Evolutionary conservation across 129 eudicot genomes (phyloP).

Genomic region (Pittosporum tobira): DNA sequence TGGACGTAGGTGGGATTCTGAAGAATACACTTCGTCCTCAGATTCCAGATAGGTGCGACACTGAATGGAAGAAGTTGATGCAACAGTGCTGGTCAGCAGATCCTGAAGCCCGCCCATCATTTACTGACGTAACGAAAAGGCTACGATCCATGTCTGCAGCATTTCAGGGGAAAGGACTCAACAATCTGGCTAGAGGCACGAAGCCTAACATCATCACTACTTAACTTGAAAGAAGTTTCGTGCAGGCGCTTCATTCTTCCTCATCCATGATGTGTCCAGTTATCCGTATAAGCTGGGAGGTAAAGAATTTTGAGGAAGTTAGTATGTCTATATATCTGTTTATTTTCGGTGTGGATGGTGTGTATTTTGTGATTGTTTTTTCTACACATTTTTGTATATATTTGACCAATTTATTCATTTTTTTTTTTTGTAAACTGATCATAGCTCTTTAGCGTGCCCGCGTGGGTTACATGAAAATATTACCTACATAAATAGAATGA

Average conservation of each 20-base stretch:
- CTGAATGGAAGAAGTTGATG: conserved; percentile 79
- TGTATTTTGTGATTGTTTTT: too few relatives aligned
- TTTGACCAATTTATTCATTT: too few relatives aligned
- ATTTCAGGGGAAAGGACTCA: conserved; percentile 38
- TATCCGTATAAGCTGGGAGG: too few relatives aligned
- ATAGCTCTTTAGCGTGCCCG: too few relatives aligned
- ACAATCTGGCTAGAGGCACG: conserved; percentile 11
- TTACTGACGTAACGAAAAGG: conserved; percentile 51
- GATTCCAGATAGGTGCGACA: conserved; percentile 58
- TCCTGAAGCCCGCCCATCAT: conserved; percentile 63
- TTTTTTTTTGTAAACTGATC: too few relatives aligned
- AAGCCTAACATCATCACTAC: conserved; percentile 11
- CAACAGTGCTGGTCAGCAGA: conserved; percentile 77
- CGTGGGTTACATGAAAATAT: too few relatives aligned
- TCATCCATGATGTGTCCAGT: too few relatives aligned
- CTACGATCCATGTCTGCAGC: conserved; percentile 49
- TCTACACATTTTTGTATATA: too few relatives aligned
- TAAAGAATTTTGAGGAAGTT: neutral
- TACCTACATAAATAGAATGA: too few relatives aligned
- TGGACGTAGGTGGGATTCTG: conserved; percentile 72
- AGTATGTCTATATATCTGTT: too few relatives aligned
- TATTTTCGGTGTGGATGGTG: too few relatives aligned
- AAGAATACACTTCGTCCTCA: conserved; percentile 75
- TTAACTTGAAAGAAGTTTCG: neutral
- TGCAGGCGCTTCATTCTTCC: neutral